These are phyloP conservation scores for Crithidia expoeki DNA, from an alignment of 208 protist species.

Conservation along the genomic window DNA sequence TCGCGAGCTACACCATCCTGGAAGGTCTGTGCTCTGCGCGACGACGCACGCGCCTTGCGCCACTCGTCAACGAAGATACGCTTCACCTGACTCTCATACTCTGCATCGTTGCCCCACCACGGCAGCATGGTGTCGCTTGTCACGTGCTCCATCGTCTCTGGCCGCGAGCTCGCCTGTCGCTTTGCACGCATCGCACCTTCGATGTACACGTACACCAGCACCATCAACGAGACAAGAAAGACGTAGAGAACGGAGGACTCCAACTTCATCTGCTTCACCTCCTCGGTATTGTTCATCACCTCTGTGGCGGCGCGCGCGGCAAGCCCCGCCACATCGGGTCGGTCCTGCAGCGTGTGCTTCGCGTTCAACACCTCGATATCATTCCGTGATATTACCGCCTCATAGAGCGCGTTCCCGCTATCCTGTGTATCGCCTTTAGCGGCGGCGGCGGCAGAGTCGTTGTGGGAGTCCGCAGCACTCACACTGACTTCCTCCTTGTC, in stretches of 20 bases:
- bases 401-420: constrained; percentile 30
- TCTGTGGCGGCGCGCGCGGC: constrained; percentile 77
- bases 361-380: constrained; percentile 84
- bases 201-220: constrained; percentile 65
- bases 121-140: constrained; percentile 85
- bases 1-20: constrained; percentile 82
- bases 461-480: background rate
- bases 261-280: constrained; percentile 63
- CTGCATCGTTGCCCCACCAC: constrained; percentile 89
- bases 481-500: background rate
- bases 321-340: constrained; percentile 74
- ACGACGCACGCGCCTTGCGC: constrained; percentile 68
- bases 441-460: background rate
- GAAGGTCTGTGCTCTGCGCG: constrained; percentile 67
- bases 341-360: constrained; percentile 76
- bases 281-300: constrained; percentile 87
- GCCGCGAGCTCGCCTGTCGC: constrained; percentile 52
- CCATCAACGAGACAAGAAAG: constrained; percentile 51
- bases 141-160: constrained; percentile 69
- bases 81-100: constrained; percentile 91
- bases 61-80: constrained; percentile 91
- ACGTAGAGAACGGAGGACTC: constrained; percentile 67
- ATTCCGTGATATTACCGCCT: constrained; percentile 47
- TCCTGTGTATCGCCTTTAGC: background rate
- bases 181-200: constrained; percentile 61